Percentiles rank a stretch among this genome's conserved stretches.
Conservation (phyloP, 225 moss, liverwort and hornwort genomes). For the Thuidium tamariscinum region DNA sequence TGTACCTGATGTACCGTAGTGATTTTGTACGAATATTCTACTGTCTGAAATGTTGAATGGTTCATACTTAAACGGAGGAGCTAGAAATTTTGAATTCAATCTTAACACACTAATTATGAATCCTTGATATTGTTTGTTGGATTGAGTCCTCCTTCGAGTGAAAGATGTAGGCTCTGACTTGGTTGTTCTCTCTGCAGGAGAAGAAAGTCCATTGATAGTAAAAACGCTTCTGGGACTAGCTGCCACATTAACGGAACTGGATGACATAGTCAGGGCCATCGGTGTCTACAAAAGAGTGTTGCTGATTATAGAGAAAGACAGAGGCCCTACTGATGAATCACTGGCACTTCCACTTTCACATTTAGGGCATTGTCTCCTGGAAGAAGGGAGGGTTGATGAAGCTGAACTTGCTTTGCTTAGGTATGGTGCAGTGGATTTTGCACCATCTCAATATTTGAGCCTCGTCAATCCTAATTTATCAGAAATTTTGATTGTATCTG, state of each 20-base stretch:
- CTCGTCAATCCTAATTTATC: background rate
- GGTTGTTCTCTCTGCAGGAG: slow-evolving; percentile 25
- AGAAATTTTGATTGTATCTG: background rate
- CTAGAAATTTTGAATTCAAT: background rate
- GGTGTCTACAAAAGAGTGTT: slow-evolving; percentile 56
- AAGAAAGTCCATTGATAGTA: slow-evolving; percentile 39
- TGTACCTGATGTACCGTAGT: background rate
- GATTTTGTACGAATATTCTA: background rate
- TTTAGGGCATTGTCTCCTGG: slow-evolving; percentile 66
- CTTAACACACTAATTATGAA: background rate
- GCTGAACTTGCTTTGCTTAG: slow-evolving; percentile 57
- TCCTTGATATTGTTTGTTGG: background rate
- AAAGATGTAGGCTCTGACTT: background rate
- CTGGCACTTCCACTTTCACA: slow-evolving; percentile 66
- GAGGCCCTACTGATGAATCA: slow-evolving; percentile 50
- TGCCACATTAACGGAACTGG: slow-evolving; percentile 51
- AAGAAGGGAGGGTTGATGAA: slow-evolving; percentile 64
- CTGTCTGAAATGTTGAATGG: background rate
- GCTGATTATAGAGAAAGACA: slow-evolving; percentile 40
- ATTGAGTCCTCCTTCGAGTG: background rate
- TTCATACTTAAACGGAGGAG: background rate
- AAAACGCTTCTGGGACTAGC: slow-evolving; percentile 70
- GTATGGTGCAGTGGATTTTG: slow-evolving; percentile 5
- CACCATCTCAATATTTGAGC: background rate
- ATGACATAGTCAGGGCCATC: slow-evolving; percentile 46